Base-by-base conservation (phyloP, 495 filamentous ascomycete genomes). In the Clavariopsis aquatica region DNA sequence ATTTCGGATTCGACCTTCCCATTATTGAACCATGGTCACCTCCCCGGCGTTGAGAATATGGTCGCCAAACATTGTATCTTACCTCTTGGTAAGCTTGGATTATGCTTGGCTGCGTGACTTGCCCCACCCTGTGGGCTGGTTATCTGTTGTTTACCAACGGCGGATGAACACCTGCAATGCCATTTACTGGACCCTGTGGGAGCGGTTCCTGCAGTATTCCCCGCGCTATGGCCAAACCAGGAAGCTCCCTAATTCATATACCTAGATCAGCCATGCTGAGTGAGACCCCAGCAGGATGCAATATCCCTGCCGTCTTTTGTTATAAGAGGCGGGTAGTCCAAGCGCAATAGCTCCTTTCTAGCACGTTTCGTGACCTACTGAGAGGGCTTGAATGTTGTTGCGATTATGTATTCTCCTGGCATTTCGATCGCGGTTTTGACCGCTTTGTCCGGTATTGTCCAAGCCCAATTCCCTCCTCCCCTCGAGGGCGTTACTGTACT, bases 391-490 rank as follows among this genome's bases (percentile, higher is more conserved):
- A 7, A 2, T 36, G 23, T 54, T 54, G 5, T 54, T 6, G 51
- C 12, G 24, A 54, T 7, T 8, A 54, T 34, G 24, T 20, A 29
- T 36, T 20, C 51, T 6, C 2, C 20, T 28, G 34, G 20, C 13
- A 24, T n/a, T 27, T 27, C 52, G 27, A 19, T 61, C 15, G 64
- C 51, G 41, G 64, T 46, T 2, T 20, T 68, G 66, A 51, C 43
- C n/a, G 57, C 52, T 2, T 53, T 47, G 64, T 27, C 23, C 22
- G 55, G 64, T 9, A 7, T 71, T 22, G 73, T 71, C 19, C 52
- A 62, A 9, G 68, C 71, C 49, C 84, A 86, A 57, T 87, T 87
- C 65, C 85, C 85, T 36, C 83, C 84, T 5, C 70, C 73, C 1
- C 82, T 78, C 0, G 78, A 86, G 56, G 78, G 76, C 13, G 64